Base-by-base conservation (phyloP, 1,284 basidiomycete genomes). In the Chiua sp. region DNA sequence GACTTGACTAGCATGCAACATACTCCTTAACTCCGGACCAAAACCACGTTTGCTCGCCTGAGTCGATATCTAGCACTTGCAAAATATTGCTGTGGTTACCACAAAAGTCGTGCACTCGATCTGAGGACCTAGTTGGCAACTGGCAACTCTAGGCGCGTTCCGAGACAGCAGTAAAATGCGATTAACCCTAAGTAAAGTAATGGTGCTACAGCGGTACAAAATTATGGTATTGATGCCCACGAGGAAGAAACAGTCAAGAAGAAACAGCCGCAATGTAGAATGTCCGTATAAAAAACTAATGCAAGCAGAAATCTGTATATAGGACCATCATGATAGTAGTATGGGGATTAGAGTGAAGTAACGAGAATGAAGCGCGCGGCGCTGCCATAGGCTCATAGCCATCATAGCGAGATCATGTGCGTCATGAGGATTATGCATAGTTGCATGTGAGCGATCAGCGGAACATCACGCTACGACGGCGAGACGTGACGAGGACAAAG, bases 401-500 rank as follows among this genome's bases (percentile, higher is more conserved):
- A 30, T 59, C 53, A 47, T 59, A 23, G 54, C 53, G 46, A 50
- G 54, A 58, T 63, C 63, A 39, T 50, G 39, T 33, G 33, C n/a
- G 44, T 55, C 39, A 55, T 68, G 47, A 49, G 30, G 13, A 48
- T 33, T 5, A 48, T 52, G 42, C n/a, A 22, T n/a, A 22, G n/a
- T 2, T 11, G n/a, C n/a, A 44, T n/a, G 20, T n/a, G 49, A 28
- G 18, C 26, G 50, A 33, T 53, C 62, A 64, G 65, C 63, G 70
- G 32, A 70, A 64, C 70, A 74, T 73, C 63, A 81, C 68, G 69
- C 84, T 86, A 59, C 80, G 81, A 57, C 85, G 79, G 59, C 80
- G 79, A 47, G 82, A 74, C 22, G 81, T 87, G 68, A 88, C 78
- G 59, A 87, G 77, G 66, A 87, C 80, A 70, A 88, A 88, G 68